phyloP scores from a whole-genome alignment of 768 basidiomycete species.

The Lyophyllum semitale region DNA sequence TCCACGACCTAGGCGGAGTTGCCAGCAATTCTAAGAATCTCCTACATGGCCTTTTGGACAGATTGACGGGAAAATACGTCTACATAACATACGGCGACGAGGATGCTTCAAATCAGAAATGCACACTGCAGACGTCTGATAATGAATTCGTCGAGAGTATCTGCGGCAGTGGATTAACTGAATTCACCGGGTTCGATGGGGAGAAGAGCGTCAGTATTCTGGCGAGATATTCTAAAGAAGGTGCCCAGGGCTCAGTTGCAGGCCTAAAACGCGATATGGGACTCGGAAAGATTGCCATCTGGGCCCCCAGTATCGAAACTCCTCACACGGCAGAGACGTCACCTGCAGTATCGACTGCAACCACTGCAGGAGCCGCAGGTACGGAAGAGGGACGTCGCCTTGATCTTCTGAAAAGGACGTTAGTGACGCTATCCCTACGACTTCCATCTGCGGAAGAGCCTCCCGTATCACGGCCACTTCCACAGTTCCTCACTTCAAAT shows the following conservation, averaged over 20 bases:
- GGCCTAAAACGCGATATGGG: constrained; percentile 37
- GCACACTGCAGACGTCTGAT: constrained; percentile 20
- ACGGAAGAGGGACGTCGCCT: constrained; percentile 24
- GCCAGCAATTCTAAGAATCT: constrained; percentile 24
- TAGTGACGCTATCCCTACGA: constrained; percentile 35
- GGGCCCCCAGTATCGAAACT: constrained; percentile 61
- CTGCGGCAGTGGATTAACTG: constrained; percentile 22
- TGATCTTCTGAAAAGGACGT: constrained; percentile 30
- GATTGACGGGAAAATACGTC: constrained; percentile 31
- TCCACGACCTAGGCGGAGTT: constrained; percentile 24
- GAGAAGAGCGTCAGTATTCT: constrained; percentile 28
- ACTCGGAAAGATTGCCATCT: constrained; percentile 53
- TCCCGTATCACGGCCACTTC: constrained; percentile 46
- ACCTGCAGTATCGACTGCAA: constrained; percentile 22
- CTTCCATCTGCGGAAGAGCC: constrained; percentile 41
- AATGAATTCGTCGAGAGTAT: constrained; percentile 30
- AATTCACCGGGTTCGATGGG: constrained; percentile 31
- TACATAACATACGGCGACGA: constrained; percentile 20
- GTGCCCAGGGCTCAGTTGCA: constrained; percentile 26
- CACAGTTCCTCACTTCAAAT: constrained; percentile 58
- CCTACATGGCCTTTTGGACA: constrained; percentile 38
- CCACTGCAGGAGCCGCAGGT: constrained; percentile 9
- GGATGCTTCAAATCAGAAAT: constrained; percentile 9
- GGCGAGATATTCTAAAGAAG: constrained; percentile 27
- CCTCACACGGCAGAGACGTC: constrained; percentile 41